Evolutionary conservation across 805 yeast genomes (phyloP), one percentile per base, ranked within the genome.

Genomic region (Teunomyces tritomae): DNA sequence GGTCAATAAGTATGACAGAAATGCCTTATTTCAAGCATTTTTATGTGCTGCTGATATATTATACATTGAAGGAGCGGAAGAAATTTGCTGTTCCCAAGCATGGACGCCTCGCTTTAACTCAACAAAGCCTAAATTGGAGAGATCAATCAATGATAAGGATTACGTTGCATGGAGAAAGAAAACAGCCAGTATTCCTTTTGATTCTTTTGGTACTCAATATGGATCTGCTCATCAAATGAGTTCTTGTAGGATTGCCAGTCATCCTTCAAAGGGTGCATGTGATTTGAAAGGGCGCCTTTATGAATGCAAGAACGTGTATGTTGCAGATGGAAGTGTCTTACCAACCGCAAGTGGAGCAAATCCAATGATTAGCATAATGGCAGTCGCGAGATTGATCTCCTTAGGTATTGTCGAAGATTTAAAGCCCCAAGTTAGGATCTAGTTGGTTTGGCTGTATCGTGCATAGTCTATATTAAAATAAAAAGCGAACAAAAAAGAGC

Each of bases 51-150:
- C 80, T 43, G 78, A 78, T 53, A 51, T 78, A 50, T 62, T 71
- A 16, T 79, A 79, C 53, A 60, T 78, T 32, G 71, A 71, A 46
- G 83, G 83, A 1, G 82, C 80, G 8, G 50, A 59, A 42, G 76
- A 74, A 46, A 73, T 79, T 34, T 55, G 71, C 16, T 55, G 63
- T 16, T 67, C 77, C 0, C 67, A 61, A 47, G 46, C 58, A 17
- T 53, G 59, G 55, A 55, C 67, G 1, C 77, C 76, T 2, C 58
- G 59, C 24, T 79, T 79, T 57, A 58, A 57, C 39, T 57, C 71
- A 34, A 43, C 50, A 10, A 68, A 59, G 49, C 73, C 74, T 8
- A 69, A 67, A 50, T 58, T 57, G 11, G 60, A 68, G 48, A 68
- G 82, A 40, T 43, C 61, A 2, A 60, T 77, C 40, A 56, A 58